phyloP scores from a whole-genome alignment of 306 rosid genomes.

The Acacia acuminata region DNA sequence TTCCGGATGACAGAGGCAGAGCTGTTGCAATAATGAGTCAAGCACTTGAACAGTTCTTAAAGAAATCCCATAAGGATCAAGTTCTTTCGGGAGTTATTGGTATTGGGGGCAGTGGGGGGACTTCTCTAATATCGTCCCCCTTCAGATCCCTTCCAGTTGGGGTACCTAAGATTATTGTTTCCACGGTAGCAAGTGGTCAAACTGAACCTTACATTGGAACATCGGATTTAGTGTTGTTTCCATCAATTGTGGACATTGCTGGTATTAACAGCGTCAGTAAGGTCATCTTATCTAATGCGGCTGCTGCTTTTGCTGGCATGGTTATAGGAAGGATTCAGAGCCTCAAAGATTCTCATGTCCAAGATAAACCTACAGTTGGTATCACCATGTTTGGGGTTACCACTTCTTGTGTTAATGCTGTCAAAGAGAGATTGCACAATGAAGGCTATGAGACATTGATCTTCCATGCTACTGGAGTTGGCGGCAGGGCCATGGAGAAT shows the following conservation, averaged over 20 bases:
- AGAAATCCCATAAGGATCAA: slow-evolving; percentile 46
- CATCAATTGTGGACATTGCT: slow-evolving; percentile 77
- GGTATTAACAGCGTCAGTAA: slow-evolving; percentile 85
- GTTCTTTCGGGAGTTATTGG: slow-evolving; percentile 74
- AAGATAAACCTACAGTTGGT: slow-evolving; percentile 68
- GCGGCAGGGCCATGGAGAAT: slow-evolving; percentile 96
- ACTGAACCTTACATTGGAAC: slow-evolving; percentile 82
- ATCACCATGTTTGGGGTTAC: slow-evolving; percentile 95
- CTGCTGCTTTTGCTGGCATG: slow-evolving; percentile 92
- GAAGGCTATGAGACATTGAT: slow-evolving; percentile 85
- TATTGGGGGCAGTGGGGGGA: slow-evolving; percentile 88
- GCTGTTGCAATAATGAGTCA: slow-evolving; percentile 72
- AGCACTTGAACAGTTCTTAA: slow-evolving; percentile 59
- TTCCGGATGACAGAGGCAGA: slow-evolving; percentile 71
- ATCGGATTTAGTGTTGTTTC: slow-evolving; percentile 73
- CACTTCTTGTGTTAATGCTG: slow-evolving; percentile 73
- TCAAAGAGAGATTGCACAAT: slow-evolving; percentile 61
- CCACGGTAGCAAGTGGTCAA: slow-evolving; percentile 90
- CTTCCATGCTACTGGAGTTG: slow-evolving; percentile 96
- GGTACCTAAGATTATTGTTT: slow-evolving; percentile 78
- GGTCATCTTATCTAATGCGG: slow-evolving; percentile 67
- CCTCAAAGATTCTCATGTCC: slow-evolving; percentile 32
- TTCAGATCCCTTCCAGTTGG: slow-evolving; percentile 75
- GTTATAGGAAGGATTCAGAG: slow-evolving; percentile 65
- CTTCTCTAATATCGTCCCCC: slow-evolving; percentile 67